Conservation (phyloP, 2,329 filamentous ascomycete species). For the Epichloe brachyelytri region DNA sequence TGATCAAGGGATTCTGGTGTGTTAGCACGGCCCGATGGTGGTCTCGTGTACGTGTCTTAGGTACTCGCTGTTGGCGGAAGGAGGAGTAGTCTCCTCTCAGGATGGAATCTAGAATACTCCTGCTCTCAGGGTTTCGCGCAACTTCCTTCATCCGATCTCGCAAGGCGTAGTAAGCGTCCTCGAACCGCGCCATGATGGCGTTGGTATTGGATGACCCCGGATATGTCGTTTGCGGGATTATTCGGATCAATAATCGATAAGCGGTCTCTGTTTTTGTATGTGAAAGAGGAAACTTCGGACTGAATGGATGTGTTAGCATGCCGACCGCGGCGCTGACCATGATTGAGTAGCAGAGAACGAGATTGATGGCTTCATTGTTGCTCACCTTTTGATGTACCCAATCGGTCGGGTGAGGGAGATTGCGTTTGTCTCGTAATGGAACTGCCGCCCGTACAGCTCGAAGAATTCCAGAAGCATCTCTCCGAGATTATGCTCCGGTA, state of each 20-base stretch:
- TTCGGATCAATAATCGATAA: slow-evolving; percentile 91
- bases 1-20: slow-evolving; percentile 9
- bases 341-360: too few relatives aligned
- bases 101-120: slow-evolving; percentile 52
- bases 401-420: slow-evolving; percentile 62
- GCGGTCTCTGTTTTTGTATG: slow-evolving; percentile 50
- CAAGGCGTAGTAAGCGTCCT: slow-evolving; percentile 46
- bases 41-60: slow-evolving; percentile 40
- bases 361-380: slow-evolving; percentile 1
- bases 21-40: slow-evolving; percentile 20
- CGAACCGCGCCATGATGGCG: slow-evolving; percentile 58
- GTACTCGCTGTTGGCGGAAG: slow-evolving; percentile 58
- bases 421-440: slow-evolving; percentile 56
- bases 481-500: slow-evolving; percentile 57
- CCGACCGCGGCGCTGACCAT: neutral
- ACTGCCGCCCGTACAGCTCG: slow-evolving; percentile 73
- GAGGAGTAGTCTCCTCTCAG: slow-evolving; percentile 67
- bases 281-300: slow-evolving; percentile 30
- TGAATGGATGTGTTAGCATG: slow-evolving; percentile 11
- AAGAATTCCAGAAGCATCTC: slow-evolving; percentile 79
- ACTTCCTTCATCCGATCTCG: slow-evolving; percentile 44
- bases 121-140: slow-evolving; percentile 15
- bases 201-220: slow-evolving; percentile 70
- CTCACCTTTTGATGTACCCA: slow-evolving; percentile 65
- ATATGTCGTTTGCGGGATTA: slow-evolving; percentile 72